phyloP scores from a whole-genome alignment of 345 rosid species.

The Hibiscus syriacus region DNA sequence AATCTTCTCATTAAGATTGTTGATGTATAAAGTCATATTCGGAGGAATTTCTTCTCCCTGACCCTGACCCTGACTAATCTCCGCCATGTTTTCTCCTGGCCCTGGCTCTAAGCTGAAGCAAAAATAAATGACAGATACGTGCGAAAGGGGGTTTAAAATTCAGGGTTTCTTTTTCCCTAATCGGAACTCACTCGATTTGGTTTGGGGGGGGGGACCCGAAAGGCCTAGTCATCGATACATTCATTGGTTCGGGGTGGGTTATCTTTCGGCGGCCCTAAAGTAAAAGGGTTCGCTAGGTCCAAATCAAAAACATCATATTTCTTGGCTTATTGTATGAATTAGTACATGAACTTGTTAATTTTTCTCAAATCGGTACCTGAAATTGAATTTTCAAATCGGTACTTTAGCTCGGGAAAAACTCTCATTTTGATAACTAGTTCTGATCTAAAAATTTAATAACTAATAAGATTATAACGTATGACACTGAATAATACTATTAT shows the following conservation, averaged over 20 bases:
- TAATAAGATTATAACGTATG: too few relatives aligned
- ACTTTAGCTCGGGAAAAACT: too few relatives aligned
- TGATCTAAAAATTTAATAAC: too few relatives aligned
- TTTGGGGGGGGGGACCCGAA: neutral
- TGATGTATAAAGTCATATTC: slow-evolving; percentile 85
- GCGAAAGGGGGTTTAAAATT: neutral
- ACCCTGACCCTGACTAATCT: slow-evolving; percentile 14
- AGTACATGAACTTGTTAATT: too few relatives aligned
- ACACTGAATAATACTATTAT: too few relatives aligned
- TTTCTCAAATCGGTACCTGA: too few relatives aligned
- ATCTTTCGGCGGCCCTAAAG: neutral
- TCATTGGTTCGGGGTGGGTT: neutral
- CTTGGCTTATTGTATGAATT: neutral
- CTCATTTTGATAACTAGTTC: too few relatives aligned
- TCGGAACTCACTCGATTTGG: neutral
- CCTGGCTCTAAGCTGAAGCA: neutral
- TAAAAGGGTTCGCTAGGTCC: too few relatives aligned
- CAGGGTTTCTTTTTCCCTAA: slow-evolving; percentile 7
- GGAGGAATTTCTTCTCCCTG: slow-evolving; percentile 44
- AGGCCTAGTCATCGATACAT: too few relatives aligned
- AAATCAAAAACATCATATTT: neutral
- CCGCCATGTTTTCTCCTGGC: slow-evolving; percentile 35
- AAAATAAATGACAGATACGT: neutral
- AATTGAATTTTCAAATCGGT: too few relatives aligned
- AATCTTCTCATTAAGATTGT: slow-evolving; percentile 95